phyloP scores from a whole-genome alignment of 257 asterid genomes.

The Coffea eugenioides region DNA sequence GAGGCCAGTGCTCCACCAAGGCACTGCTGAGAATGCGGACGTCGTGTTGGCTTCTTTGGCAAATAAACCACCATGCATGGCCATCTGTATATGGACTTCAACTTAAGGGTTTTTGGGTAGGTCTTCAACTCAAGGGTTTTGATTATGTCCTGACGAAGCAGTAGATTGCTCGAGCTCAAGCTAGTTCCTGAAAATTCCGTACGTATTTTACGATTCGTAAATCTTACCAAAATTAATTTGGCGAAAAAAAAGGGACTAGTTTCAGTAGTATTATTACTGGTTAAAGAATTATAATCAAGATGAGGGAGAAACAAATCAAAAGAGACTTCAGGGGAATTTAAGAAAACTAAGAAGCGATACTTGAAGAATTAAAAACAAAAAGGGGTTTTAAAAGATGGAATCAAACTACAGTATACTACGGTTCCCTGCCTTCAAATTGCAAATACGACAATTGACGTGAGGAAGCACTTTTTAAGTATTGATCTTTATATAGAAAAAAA shows the following conservation, averaged over 20 bases:
- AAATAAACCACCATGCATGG: slow-evolving; percentile 39
- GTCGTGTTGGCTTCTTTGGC: slow-evolving; percentile 43
- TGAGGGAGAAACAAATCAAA: not conserved
- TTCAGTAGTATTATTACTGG: no score
- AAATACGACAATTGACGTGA: not conserved
- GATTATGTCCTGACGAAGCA: slow-evolving; percentile 5
- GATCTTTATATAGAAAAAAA: not conserved
- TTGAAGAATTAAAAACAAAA: not conserved
- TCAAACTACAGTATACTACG: slow-evolving; percentile 6
- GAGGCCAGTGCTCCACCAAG: slow-evolving; percentile 56
- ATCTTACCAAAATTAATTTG: slow-evolving; percentile 18
- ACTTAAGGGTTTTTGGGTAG: not conserved
- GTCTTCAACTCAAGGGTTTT: slow-evolving; percentile 2
- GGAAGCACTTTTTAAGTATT: no score
- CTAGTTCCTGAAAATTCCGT: slow-evolving; percentile 23
- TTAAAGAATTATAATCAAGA: not conserved
- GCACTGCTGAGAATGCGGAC: slow-evolving; percentile 28
- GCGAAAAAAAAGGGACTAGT: not conserved
- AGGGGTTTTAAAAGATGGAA: not conserved
- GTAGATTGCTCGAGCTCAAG: slow-evolving; percentile 2
- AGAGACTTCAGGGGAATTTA: not conserved
- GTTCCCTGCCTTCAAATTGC: not conserved
- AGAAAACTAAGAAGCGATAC: not conserved
- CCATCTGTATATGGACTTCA: slow-evolving; percentile 25
- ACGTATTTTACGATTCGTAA: slow-evolving; percentile 12